Evolutionary conservation across 2,329 filamentous ascomycete species (phyloP), one percentile per base, ranked within the genome.

Genomic region (Fusarium neocosmosporiellum): DNA sequence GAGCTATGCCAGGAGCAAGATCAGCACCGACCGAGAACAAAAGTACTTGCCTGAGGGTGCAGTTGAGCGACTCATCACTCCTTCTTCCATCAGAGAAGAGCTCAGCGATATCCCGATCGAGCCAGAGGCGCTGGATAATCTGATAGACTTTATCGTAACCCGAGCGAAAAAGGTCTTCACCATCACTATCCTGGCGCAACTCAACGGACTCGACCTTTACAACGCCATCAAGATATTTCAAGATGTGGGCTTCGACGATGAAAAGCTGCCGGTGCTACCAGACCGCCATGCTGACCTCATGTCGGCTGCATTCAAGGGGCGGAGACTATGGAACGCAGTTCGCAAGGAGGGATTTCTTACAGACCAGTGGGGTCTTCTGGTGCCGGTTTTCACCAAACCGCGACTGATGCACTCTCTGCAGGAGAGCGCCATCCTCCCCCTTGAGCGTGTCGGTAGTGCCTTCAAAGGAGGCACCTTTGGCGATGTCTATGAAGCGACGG

Each of bases 291-390:
- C 53, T 11, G 53, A 36, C 31, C 53, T 55, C 53, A 55, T 55
- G 14, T 34, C 31, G 31, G 16, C 14, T 16, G 53, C 31, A 16
- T 36, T 55, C 53, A 55, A 24, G 33, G 31, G n/a, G 31, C n/a
- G 33, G 31, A 55, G 33, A 24, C 9, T 55, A 24, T 55, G 53
- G 53, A 55, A 27, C 13, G 33, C n/a, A 13, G 53, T 39, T 1
- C 20, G 27, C 27, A 37, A 60, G 7, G 16, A 31, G 9, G 14
- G 4, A 31, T 86, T 39, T 37, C 31, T 55, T 4, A 36, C 22
- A 5, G 43, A 62, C n/a, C 66, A 69, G 16, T 66, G 66, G 63
- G 27, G 9, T 5, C 50, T 69, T 5, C 27, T 66, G 1, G 57
- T 48, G 3, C 63, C 63, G 0, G 39, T 54, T 2, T 69, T 69